These are phyloP conservation scores for Sporothrix brunneoviolacea DNA, from an alignment of 2,329 filamentous ascomycete genomes.

Conservation along the genomic window DNA sequence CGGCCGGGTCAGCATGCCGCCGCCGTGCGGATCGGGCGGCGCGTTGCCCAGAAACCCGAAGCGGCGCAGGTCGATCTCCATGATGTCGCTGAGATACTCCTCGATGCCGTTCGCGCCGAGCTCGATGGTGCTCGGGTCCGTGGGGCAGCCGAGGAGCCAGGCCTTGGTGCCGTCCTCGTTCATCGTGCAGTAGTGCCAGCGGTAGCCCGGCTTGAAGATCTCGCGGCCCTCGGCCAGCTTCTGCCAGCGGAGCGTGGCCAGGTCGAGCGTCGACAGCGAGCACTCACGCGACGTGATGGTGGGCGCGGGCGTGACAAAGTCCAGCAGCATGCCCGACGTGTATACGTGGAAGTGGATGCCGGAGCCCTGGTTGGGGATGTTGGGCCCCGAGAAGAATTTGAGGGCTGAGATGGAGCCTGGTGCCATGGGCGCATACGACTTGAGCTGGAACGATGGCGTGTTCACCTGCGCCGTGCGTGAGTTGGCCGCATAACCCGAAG, in stretches of 20 bases:
- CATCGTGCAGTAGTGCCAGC: conserved; percentile 97
- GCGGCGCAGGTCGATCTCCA: conserved; percentile 85
- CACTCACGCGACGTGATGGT: conserved; percentile 83
- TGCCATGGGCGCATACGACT: conserved; percentile 72
- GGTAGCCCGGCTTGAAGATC: conserved; percentile 83
- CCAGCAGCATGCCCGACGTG: conserved; percentile 83
- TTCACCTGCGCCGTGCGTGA: conserved; percentile 62
- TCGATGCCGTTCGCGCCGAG: conserved; percentile 67
- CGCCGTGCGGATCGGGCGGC: conserved; percentile 36
- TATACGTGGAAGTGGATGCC: conserved; percentile 95
- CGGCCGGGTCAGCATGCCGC: conserved; percentile 32
- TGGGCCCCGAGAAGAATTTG: conserved; percentile 80
- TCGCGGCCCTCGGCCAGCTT: conserved; percentile 91
- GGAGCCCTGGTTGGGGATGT: conserved; percentile 79
- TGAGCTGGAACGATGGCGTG: conserved; percentile 58
- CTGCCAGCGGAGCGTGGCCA: conserved; percentile 85
- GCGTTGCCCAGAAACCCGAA: conserved; percentile 84
- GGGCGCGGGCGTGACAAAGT: conserved; percentile 88
- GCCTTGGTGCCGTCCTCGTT: conserved; percentile 93
- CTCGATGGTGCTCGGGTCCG: conserved; percentile 60
- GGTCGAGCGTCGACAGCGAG: conserved; percentile 80
- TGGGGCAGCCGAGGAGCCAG: conserved; percentile 89
- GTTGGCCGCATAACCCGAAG: conserved; percentile 61
- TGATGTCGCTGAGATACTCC: conserved; percentile 88
- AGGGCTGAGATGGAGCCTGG: conserved; percentile 85